Evolutionary conservation across 495 filamentous ascomycete species (phyloP), one percentile per base, ranked within the genome.

Genomic region (Penicillium robsamsonii): DNA sequence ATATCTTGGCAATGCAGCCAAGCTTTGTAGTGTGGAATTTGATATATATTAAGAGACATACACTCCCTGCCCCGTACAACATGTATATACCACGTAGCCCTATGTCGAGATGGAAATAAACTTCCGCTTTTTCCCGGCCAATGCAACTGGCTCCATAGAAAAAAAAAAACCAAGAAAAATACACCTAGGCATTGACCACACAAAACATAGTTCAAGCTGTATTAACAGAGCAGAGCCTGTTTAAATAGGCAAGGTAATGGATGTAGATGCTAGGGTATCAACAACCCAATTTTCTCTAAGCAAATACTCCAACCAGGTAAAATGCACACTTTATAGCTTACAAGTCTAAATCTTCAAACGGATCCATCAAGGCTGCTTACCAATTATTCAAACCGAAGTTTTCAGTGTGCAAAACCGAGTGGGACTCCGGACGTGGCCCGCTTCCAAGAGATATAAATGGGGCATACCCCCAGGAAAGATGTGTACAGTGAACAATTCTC

Each of bases 381-480:
- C 59, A 64, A 64, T 60, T 60, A 15, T 49, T 18, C n/a, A 18
- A 24, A 37, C 50, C 50, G 55, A 55, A 49, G 51, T 61, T 58
- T 61, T 50, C 55, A 61, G 49, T 47, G 40, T 17, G 18, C 6
- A 35, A 27, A 18, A 1, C n/a, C 9, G 24, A 29, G 40, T 51
- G 40, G 55, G 40, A 52, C 47, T 37, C 18, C 18, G 29, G 38
- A 1, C 30, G 17, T 30, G 37, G 31, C 50, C 50, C 50, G 27
- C 50, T 31, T 40, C 40, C 4, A 35, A 44, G 25, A 18, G 27
- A 45, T 51, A 65, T 65, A 65, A 60, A 63, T 60, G 43, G 53
- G 38, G 33, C 60, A 45, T 18, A 29, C 27, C 24, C 47, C 49
- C 61, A 45, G 25, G 22, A 22, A 25, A 46, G 17, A 48, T 17